Base-by-base conservation (phyloP, 768 basidiomycete genomes). In the Mycena alexandri region DNA sequence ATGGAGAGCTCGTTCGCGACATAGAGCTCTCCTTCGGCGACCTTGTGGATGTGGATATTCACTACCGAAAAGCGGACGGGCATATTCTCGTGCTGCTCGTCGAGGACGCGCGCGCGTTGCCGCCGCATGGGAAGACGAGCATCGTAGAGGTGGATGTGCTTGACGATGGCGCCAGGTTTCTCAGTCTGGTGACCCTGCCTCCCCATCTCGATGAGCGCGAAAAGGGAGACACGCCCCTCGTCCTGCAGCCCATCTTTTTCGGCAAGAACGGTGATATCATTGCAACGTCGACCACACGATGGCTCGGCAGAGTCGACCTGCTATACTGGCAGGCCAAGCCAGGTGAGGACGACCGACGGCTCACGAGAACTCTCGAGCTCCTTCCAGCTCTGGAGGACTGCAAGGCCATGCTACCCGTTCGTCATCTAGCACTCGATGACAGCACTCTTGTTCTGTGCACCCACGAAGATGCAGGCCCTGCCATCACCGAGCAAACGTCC, bases 341-440 rank as follows among this genome's bases (percentile, higher is more conserved):
- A 43, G 33, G 51, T 43, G 21, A 24, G 61, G 51, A 36, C 33
- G 41, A 33, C 42, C 61, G 48, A 51, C 59, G 38, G 59, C 48
- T 50, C 53, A 64, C 53, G 46, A 64, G 56, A 44, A 64, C 54
- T 44, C 63, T 64, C 54, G 63, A 64, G 46, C 63, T 64, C 47
- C 63, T 55, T 38, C 63, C 63, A 33, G 36, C 43, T 19, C 54
- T 55, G 63, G 53, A 55, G 43, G 54, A 44, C 44, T 64, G 63
- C 63, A 50, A 41, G 54, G 47, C 63, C 53, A 64, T 64, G 63
- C 44, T 56, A 36, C 46, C 63, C n/a, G 0, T 5, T 38, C 44
- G 46, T 44, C 46, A 57, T 64, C 43, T 64, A 24, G 46, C 63
- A 36, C 12, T 64, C 53, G 54, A 64, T 11, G 63, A 64, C 43